A percentile compares a stretch with the other conserved stretches of the same genome.
Evolutionary conservation across 805 yeast species (phyloP).

Genomic region (Komagataella populi): DNA sequence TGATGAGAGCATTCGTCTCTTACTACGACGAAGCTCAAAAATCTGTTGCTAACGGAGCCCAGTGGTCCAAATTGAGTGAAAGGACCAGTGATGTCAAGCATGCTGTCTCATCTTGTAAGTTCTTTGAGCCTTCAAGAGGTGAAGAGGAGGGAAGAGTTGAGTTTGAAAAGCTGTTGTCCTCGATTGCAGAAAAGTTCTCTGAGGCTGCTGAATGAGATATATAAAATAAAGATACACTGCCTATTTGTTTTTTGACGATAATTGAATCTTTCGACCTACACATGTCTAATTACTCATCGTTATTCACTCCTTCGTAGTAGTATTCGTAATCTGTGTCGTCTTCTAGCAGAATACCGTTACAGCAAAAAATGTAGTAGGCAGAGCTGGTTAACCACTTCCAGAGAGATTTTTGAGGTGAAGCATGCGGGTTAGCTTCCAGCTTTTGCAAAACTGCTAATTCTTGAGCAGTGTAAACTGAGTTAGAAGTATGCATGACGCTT

Average conservation of each 20-base stretch:
- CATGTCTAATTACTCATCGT: not conserved
- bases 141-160: conserved; percentile 62
- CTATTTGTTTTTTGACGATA: not conserved
- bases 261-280: not conserved
- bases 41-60: conserved; percentile 86
- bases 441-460: not conserved
- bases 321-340: not conserved
- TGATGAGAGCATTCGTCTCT: conserved; percentile 91
- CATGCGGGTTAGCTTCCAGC: not conserved
- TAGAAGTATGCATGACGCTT: not conserved
- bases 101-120: conserved; percentile 86
- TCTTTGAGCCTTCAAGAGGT: conserved; percentile 91
- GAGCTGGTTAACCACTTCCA: not conserved
- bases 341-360: not conserved
- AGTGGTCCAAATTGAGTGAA: conserved; percentile 87
- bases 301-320: not conserved
- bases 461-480: not conserved
- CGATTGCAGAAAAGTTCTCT: conserved; percentile 82
- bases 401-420: not conserved
- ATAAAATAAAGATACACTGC: not conserved
- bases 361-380: not conserved
- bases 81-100: conserved; percentile 87
- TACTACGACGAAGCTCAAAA: conserved; percentile 97
- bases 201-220: conserved; percentile 73
- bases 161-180: conserved; percentile 61